phyloP scores from a whole-genome alignment of 208 protist genomes.

The Trypanosoma avium region DNA sequence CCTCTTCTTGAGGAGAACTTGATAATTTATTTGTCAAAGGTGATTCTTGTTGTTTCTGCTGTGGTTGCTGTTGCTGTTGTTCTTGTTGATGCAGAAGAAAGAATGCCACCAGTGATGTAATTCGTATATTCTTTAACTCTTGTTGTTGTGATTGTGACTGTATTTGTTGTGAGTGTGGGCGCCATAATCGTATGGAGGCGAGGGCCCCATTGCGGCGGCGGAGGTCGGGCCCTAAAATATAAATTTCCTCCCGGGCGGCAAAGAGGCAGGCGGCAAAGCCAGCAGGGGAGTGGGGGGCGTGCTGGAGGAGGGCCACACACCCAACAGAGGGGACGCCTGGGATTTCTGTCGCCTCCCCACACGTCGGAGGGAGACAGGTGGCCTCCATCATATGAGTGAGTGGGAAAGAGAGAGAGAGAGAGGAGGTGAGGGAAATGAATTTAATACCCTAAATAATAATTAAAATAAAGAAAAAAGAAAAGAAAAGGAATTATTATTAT shows the following conservation, averaged over 20 bases:
- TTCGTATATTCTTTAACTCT: background rate
- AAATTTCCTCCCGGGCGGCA: constrained; percentile 46
- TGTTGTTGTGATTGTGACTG: too few relatives aligned
- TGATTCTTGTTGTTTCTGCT: background rate
- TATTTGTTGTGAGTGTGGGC: constrained; percentile 20
- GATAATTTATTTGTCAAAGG: background rate
- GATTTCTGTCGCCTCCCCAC: constrained; percentile 68
- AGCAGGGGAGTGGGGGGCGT: constrained; percentile 11
- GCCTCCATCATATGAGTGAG: constrained; percentile 10
- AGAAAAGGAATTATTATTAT: constrained; percentile 11
- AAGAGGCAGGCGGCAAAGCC: constrained; percentile 58
- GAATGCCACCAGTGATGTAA: constrained; percentile 33
- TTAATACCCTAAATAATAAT: background rate
- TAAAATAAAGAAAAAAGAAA: constrained; percentile 12
- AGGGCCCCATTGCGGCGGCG: constrained; percentile 32
- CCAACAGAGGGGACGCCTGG: constrained; percentile 64
- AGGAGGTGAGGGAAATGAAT: background rate
- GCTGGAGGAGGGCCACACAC: constrained; percentile 60
- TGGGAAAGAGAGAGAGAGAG: background rate
- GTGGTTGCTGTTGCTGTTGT: background rate
- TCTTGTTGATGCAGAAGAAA: background rate
- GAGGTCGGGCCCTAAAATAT: constrained; percentile 64
- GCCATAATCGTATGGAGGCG: constrained; percentile 49
- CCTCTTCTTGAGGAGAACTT: background rate
- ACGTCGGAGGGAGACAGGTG: constrained; percentile 45